phyloP scores from a whole-genome alignment of 305 asterid genomes.

The Nicotiana rustica region DNA sequence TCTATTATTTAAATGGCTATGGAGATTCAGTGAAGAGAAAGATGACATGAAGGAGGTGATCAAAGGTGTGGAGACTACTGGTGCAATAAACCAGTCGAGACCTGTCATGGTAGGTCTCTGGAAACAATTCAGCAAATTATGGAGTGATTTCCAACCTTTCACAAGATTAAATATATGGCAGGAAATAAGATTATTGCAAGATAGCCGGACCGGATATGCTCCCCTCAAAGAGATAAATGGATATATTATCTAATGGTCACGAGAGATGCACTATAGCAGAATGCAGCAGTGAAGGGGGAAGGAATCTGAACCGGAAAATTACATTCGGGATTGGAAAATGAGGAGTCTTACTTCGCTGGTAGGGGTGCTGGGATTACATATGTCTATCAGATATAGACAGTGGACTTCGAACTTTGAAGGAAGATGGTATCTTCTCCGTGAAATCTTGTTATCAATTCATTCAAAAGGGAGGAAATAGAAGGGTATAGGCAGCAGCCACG shows the following conservation, averaged over 20 bases:
- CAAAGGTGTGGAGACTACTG: background rate
- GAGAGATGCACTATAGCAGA: background rate
- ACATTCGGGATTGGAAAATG: background rate
- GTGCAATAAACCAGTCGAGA: background rate
- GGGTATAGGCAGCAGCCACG: background rate
- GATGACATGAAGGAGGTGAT: background rate
- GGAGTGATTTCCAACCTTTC: background rate
- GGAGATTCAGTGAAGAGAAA: background rate
- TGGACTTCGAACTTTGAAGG: slow-evolving; percentile 9
- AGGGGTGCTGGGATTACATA: background rate
- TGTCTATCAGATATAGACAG: background rate
- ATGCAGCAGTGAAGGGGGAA: background rate
- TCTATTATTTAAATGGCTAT: background rate
- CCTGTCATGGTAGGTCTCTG: background rate
- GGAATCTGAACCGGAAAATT: background rate
- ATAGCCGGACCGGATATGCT: background rate
- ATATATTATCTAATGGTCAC: background rate
- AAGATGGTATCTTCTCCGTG: slow-evolving; percentile 14
- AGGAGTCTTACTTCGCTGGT: background rate
- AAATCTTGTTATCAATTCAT: background rate
- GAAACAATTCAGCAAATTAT: background rate
- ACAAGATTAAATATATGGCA: background rate
- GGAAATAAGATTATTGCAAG: background rate
- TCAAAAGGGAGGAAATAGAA: background rate
- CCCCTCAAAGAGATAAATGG: background rate